Evolutionary conservation across 2,329 filamentous ascomycete genomes (phyloP), one percentile per base, ranked within the genome.

Genomic region (Ustilaginoidea virens): DNA sequence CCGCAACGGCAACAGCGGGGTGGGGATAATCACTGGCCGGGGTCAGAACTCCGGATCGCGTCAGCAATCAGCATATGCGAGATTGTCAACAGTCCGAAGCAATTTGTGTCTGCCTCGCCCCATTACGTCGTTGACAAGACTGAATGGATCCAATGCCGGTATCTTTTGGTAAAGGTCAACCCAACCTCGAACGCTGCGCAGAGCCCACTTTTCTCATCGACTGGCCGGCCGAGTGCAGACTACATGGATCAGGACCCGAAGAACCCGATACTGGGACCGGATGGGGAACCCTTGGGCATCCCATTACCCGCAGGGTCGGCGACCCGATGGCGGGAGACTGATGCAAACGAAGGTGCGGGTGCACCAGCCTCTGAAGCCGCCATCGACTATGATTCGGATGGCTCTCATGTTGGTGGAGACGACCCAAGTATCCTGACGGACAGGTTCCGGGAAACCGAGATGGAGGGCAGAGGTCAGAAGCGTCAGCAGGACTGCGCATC

Each of bases 141-240:
- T 7, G 77, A 92, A 43, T 94, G 86, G 86, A 85, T 92, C 34
- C 83, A 92, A 44, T 85, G 82, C 16, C 69, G 85, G 24, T 93
- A 92, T 49, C 61, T 94, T 2, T 80, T 93, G 39, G 70, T 61
- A 13, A 29, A 39, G 10, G 40, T 46, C 3, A 10, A 33, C 2
- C 37, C 41, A n/a, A 32, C 29, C 1, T 2, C 9, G 2, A 23
- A 32, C 21, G 35, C 39, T 1, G 25, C 24, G 4, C 12, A 23
- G 3, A 31, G 35, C 12, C 33, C 38, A 11, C 36, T 39, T 5
- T 36, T 35, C 2, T 32, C 33, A 17, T 33, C 33, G 5, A 7
- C 19, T 9, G 25, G 8, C 7, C 23, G 30, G 6, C 21, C 28
- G 3, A 23, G 26, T 2, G 12, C 28, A 4, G 40, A 33, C 2